A percentile compares a stretch with the other conserved stretches of the same genome.
These are phyloP conservation scores for Dendrostoma leiphaemia DNA, from an alignment of 2,329 filamentous ascomycete genomes.

Conservation along the genomic window DNA sequence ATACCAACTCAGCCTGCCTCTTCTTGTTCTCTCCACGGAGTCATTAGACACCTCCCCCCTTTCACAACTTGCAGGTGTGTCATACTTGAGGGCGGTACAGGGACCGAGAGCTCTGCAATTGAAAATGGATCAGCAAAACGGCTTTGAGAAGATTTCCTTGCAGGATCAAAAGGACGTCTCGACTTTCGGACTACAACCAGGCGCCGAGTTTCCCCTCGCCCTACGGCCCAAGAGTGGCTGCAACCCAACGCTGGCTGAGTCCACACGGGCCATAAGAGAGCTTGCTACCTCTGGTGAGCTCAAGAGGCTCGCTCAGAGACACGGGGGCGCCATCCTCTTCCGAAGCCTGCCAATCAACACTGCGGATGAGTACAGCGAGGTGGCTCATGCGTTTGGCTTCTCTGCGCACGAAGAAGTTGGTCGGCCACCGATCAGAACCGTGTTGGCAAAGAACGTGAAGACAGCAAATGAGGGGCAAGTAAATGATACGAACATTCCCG, in stretches of 20 bases:
- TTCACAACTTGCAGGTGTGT: too few relatives aligned
- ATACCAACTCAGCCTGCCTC: too few relatives aligned
- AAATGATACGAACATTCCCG: too few relatives aligned
- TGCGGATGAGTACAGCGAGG: conserved; percentile 31
- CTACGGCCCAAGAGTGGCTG: background rate
- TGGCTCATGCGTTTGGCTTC: conserved; percentile 35
- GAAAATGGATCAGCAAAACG: too few relatives aligned
- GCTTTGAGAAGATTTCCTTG: background rate
- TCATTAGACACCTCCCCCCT: too few relatives aligned
- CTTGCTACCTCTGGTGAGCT: conserved; percentile 27
- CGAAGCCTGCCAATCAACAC: conserved; percentile 31
- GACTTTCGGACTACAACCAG: background rate
- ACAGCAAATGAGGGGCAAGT: conserved; percentile 37
- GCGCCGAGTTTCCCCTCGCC: conserved; percentile 6
- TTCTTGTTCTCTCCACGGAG: too few relatives aligned
- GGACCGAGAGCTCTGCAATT: too few relatives aligned
- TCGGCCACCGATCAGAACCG: conserved; percentile 30
- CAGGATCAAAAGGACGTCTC: conserved; percentile 1
- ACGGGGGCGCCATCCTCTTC: conserved; percentile 33
- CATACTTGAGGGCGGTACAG: too few relatives aligned
- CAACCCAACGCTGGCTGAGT: conserved; percentile 17
- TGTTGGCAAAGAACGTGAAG: conserved; percentile 33
- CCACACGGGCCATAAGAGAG: conserved; percentile 18
- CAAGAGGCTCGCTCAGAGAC: conserved; percentile 23
- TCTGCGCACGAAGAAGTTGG: conserved; percentile 33